Conservation (phyloP, 2,329 filamentous ascomycete genomes). For the Pseudodiploospora longispora region DNA sequence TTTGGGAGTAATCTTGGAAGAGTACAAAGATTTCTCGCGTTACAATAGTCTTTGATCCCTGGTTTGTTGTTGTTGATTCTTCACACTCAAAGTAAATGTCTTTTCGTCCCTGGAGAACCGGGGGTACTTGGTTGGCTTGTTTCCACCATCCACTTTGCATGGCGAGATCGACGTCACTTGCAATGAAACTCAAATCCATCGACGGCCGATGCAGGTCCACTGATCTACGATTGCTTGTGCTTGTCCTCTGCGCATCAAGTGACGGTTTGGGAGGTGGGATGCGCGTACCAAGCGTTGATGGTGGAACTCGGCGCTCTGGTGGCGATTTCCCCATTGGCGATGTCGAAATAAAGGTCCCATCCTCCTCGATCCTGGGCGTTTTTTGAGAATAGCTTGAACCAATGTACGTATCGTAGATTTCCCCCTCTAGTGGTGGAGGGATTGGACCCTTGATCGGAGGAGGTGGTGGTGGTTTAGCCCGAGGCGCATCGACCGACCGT, state of each 20-base stretch:
- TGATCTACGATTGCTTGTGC: constrained; percentile 47
- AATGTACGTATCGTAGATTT: constrained; percentile 65
- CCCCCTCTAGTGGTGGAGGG: constrained; percentile 37
- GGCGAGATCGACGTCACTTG: constrained; percentile 76
- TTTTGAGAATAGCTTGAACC: constrained; percentile 14
- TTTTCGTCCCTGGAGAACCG: constrained; percentile 70
- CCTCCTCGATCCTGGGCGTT: constrained; percentile 35
- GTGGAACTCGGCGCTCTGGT: constrained; percentile 37
- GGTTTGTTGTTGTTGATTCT: constrained; percentile 61
- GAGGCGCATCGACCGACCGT: constrained; percentile 62
- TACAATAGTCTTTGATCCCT: constrained; percentile 61
- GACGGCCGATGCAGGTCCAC: constrained; percentile 69
- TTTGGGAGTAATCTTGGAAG: constrained; percentile 95
- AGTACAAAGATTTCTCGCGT: constrained; percentile 81
- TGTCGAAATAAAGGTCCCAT: constrained; percentile 36
- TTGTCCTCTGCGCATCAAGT: constrained; percentile 29
- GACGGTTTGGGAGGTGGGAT: constrained; percentile 22
- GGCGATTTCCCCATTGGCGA: constrained; percentile 37
- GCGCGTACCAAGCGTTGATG: constrained; percentile 23
- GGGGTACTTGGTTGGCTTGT: constrained; percentile 69
- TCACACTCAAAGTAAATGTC: constrained; percentile 80
- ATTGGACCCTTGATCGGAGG: constrained; percentile 18
- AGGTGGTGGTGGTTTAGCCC: constrained; percentile 60
- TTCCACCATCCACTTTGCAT: constrained; percentile 79
- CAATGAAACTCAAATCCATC: constrained; percentile 75